Base-by-base conservation (phyloP, 345 rosid species). In the Microcos paniculata region DNA sequence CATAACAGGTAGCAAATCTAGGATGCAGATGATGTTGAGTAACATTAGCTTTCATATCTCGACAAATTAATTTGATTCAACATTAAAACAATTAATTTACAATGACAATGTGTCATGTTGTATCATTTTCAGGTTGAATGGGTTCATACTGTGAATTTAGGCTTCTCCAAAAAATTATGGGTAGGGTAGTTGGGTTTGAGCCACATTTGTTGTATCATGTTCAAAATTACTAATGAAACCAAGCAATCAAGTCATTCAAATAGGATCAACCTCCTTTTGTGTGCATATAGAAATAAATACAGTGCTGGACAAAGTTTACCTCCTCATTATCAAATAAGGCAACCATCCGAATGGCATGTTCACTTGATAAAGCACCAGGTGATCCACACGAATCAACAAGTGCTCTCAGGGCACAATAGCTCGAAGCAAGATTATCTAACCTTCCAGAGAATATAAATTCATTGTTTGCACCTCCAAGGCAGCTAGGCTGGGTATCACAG, bases 301-400 rank as follows among this genome's bases (percentile, higher is more conserved):
- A 57, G 57, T 49, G 78, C 59, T 46, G 24, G 31, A 33, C 71
- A 76, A 76, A 61, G 72, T 73, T 76, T 86, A 95, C 99, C 98
- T 93, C 98, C 80, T 95, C 98, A 82, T 93, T 91, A 82, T 95
- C 99, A 85, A 95, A 95, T 80, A 95, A 84, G 77, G 99, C 98
- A 58, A 91, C 85, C 98, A 95, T 91, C 70, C 91, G 87, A 63
- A 93, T 77, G 70, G 90, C 87, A 83, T 81, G 88, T 71, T 93
- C 97, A 78, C 61, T 83, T 11, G 92, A 88, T 38, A 93, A 77
- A 78, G 85, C 90, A 28, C 62, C 45, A 0, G 89, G 85, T 62
- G 91, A 82, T 55, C 48, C 70, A 73, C 84, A 89, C 71, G 99
- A 89, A 84, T 95, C 99, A 74, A 93, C 84, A 49, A 95, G 90